Evolutionary conservation across 1,284 basidiomycete species (phyloP).

Genomic region (Cryptococcus maquisensis): DNA sequence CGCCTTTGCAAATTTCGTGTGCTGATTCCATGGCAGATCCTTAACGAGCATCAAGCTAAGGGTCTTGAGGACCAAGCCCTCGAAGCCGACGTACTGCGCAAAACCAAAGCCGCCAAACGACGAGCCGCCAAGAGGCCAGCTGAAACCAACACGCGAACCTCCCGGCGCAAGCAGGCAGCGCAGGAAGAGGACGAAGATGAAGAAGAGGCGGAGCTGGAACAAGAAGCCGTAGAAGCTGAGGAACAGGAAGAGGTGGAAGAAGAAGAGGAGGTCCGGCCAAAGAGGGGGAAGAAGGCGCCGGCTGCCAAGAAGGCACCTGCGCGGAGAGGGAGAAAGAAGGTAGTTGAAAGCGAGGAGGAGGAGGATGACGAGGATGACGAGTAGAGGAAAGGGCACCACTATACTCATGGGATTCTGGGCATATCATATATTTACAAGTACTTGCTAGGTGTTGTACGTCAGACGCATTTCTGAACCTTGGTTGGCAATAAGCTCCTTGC

Average conservation of each 20-base stretch:
- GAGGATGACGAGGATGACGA: conserved; percentile 12
- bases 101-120: conserved; percentile 73
- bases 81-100: conserved; percentile 73
- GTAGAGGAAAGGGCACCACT: neutral
- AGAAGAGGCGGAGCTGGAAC: conserved; percentile 4
- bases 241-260: conserved; percentile 5
- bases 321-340: conserved; percentile 11
- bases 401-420: no score
- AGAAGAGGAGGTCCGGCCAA: conserved; percentile 4
- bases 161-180: conserved; percentile 8
- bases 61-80: conserved; percentile 87
- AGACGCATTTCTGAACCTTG: no score
- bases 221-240: conserved; percentile 7
- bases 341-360: conserved; percentile 12
- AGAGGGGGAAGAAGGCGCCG: conserved; percentile 7
- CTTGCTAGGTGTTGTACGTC: neutral
- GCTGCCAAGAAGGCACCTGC: conserved; percentile 11
- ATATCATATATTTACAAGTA: neutral
- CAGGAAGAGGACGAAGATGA: conserved; percentile 20
- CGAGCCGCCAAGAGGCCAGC: conserved; percentile 46
- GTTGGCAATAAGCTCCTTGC: no score
- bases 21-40: conserved; percentile 55
- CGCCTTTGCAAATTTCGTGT: neutral
- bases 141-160: conserved; percentile 2
- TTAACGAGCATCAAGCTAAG: conserved; percentile 75